phyloP scores from a whole-genome alignment of 768 basidiomycete genomes.

The Paxillus involutus region DNA sequence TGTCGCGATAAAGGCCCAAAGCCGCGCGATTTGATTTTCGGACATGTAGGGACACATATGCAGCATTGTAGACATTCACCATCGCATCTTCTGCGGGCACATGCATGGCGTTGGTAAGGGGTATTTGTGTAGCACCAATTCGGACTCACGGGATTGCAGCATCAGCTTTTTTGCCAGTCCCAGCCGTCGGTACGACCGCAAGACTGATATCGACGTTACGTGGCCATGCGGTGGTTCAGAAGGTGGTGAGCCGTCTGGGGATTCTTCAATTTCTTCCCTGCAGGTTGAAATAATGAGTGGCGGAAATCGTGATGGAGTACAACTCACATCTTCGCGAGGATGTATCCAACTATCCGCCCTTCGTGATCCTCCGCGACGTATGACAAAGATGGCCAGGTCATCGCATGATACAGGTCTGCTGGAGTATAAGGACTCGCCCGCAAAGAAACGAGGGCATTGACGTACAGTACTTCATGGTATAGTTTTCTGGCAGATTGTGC shows the following conservation, averaged over 20 bases:
- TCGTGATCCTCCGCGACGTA: constrained; percentile 91
- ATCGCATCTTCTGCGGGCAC: constrained; percentile 78
- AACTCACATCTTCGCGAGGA: constrained; percentile 90
- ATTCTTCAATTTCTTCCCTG: constrained; percentile 55
- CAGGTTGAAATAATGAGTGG: constrained; percentile 26
- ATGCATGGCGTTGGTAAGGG: constrained; percentile 1
- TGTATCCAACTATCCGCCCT: constrained; percentile 91
- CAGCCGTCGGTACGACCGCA: constrained; percentile 86
- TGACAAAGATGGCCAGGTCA: constrained; percentile 93
- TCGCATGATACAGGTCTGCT: constrained; percentile 82
- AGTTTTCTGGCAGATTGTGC: constrained; percentile 92
- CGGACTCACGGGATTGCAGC: constrained; percentile 80
- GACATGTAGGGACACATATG: constrained; percentile 87
- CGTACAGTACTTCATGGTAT: constrained; percentile 78
- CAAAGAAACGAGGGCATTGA: constrained; percentile 2
- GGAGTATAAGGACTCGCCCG: background rate
- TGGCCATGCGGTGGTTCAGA: constrained; percentile 73
- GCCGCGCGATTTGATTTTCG: constrained; percentile 95
- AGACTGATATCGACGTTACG: constrained; percentile 94
- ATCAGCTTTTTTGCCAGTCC: constrained; percentile 94
- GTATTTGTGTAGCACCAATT: background rate
- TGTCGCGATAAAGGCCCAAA: constrained; percentile 83
- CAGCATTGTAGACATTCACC: constrained; percentile 81
- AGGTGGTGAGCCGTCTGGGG: constrained; percentile 51
- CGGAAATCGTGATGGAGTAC: background rate